Base-by-base conservation (phyloP, 129 eudicot species). In the Centaurea solstitialis region DNA sequence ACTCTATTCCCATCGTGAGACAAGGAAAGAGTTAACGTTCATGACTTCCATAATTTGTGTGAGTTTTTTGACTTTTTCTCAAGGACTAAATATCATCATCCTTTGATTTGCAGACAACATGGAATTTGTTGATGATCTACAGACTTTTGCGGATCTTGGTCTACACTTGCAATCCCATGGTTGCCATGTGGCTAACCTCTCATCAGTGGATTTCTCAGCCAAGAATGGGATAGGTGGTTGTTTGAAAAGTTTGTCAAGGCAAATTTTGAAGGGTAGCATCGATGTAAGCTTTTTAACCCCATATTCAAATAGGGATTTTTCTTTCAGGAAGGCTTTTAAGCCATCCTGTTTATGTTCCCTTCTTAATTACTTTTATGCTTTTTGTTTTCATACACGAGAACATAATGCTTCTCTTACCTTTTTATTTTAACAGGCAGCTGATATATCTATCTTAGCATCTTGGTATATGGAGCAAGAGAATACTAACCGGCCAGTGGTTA, bases 51-150 rank as follows among this genome's bases (percentile, higher is more conserved):
- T 57, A 6, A 17, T 9, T 57, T 2, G 0, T 57, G 65, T 57
- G 65, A 17, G 22, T 57, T 57, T 17, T 15, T n/a, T n/a, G n/a
- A n/a, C n/a, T n/a, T n/a, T 57, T 5, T 41, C 18, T 80, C 77
- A 45, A 62, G 4, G 43, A 76, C 62, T 64, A 57, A 47, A 10
- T 40, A 43, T 79, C 20, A 45, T 5, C 45, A 20, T 21, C 24
- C 53, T 15, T 39, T 78, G 39, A 81, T 83, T 71, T 78, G 81
- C 91, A 94, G 97, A 88, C 80, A 94, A 91, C 85, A 78, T 92
- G 87, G 99, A 95, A 77, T 87, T 89, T 79, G 99, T 95, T 76
- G 99, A 95, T 81, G 97, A 95, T 82, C 89, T 90, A 38, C 81
- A 82, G 65, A 92, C 98, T 9, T 95, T 92, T 80, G 89, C 86